Base-by-base conservation (phyloP, 208 protist genomes). In the Crithidia acanthocephali region DNA sequence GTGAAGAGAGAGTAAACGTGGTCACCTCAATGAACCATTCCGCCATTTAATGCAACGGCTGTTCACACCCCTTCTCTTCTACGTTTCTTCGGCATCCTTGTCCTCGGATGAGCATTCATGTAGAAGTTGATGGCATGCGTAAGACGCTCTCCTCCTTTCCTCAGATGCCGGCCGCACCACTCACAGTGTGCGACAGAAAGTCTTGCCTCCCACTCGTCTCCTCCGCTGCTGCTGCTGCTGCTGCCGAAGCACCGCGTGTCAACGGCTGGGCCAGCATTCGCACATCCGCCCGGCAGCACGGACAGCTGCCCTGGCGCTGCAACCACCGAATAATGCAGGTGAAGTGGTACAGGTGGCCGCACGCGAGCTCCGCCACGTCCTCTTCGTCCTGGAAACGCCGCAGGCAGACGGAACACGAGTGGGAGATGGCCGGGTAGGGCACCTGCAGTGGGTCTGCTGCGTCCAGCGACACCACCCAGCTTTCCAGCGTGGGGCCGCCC, bases 291-390 rank as follows among this genome's bases (percentile, higher is more conserved):
- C 76, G 76, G 69, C 76, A 86, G 65, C 69, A 76, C 18, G 72
- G 72, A 61, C 75, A 81, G 52, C 66, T 67, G n/a, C 57, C 68
- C 20, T 72, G 57, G 23, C 55, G 72, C 45, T 25, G 18, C 47
- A 86, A 47, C 81, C 81, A 81, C 30, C 56, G 74, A 15, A 69
- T 60, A 32, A 82, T 75, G 52, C 73, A 80, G 20, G 9, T 13
- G 25, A 76, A 68, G 59, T 80, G 75, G 52, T 62, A 86, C 2
- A 76, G 30, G 47, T 81, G 76, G 11, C 72, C 63, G 33, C 76
- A 86, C 40, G 76, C 75, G 42, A 82, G 48, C 76, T 79, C 64
- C 37, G 68, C 76, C 11, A 86, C 76, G 28, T 76, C 75, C 65
- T 82, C 76, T 6, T 66, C 76, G 20, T 74, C 15, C 25, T 33